phyloP scores from a whole-genome alignment of 2,329 filamentous ascomycete genomes.

The Fusarium irregulare region DNA sequence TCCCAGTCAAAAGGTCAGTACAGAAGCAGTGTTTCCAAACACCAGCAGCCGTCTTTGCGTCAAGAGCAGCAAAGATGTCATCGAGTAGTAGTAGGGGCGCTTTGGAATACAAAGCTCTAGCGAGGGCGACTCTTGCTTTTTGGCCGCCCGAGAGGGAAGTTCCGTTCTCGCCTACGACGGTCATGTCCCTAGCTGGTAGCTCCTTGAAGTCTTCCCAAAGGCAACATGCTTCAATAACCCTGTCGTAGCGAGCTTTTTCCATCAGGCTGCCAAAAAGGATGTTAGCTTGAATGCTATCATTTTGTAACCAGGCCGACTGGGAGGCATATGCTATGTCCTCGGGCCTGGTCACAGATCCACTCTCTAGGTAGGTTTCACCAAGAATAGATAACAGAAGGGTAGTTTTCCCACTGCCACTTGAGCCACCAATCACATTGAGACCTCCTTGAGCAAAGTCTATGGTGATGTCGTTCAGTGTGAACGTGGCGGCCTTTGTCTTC shows the following conservation, averaged over 20 bases:
- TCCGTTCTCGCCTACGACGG: slow-evolving; percentile 65
- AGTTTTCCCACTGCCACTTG: slow-evolving; percentile 68
- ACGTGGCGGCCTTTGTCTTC: slow-evolving; percentile 62
- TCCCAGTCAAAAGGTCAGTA: slow-evolving; percentile 62
- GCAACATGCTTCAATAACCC: slow-evolving; percentile 67
- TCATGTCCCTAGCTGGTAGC: slow-evolving; percentile 62
- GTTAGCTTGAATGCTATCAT: slow-evolving; percentile 65
- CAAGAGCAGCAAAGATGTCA: slow-evolving; percentile 69
- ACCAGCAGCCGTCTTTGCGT: slow-evolving; percentile 66
- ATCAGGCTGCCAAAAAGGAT: slow-evolving; percentile 65
- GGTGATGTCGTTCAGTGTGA: slow-evolving; percentile 60
- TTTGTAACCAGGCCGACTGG: slow-evolving; percentile 68
- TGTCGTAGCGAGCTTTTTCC: slow-evolving; percentile 64
- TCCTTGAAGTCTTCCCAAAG: slow-evolving; percentile 63
- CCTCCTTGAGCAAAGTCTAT: slow-evolving; percentile 65
- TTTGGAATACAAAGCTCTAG: slow-evolving; percentile 67
- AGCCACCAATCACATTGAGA: slow-evolving; percentile 65
- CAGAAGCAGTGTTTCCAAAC: slow-evolving; percentile 70
- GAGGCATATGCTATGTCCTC: slow-evolving; percentile 67
- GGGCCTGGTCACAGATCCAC: slow-evolving; percentile 60
- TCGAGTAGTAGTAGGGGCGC: slow-evolving; percentile 67
- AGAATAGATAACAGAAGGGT: slow-evolving; percentile 65
- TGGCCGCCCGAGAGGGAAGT: slow-evolving; percentile 68
- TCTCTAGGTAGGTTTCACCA: slow-evolving; percentile 64
- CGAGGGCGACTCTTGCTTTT: slow-evolving; percentile 66